phyloP scores from a whole-genome alignment of 768 basidiomycete species.

The Sarcomyxa edulis region DNA sequence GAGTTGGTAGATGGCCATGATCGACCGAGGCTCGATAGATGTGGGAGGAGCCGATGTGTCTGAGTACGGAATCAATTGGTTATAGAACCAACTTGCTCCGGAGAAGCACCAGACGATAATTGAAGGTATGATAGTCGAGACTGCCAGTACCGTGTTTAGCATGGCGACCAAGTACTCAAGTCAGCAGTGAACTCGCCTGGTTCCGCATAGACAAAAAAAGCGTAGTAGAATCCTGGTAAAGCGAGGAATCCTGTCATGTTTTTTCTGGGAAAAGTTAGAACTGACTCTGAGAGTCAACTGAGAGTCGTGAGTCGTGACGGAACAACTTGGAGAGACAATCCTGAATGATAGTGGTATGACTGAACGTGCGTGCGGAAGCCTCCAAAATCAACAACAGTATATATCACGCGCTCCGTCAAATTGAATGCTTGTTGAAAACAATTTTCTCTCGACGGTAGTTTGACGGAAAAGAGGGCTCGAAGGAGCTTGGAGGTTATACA shows the following conservation, averaged over 20 bases:
- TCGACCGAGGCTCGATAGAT: slow-evolving; percentile 36
- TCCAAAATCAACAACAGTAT: no score
- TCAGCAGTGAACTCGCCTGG: slow-evolving; percentile 31
- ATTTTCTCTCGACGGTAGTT: no score
- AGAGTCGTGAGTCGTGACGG: no score
- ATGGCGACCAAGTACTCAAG: neutral
- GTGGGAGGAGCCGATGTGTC: slow-evolving; percentile 19
- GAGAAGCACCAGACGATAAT: slow-evolving; percentile 44
- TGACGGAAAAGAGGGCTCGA: no score
- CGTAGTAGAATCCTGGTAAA: slow-evolving; percentile 50
- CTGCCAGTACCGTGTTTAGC: slow-evolving; percentile 20
- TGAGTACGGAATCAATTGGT: slow-evolving; percentile 44
- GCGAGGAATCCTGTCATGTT: slow-evolving; percentile 35
- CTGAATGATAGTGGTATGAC: no score
- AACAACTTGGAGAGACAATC: no score
- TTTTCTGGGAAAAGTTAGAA: neutral
- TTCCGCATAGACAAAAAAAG: slow-evolving; percentile 54
- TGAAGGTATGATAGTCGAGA: slow-evolving; percentile 45
- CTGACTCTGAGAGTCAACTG: neutral
- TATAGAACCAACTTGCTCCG: slow-evolving; percentile 56
- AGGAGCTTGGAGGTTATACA: no score
- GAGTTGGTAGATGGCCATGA: slow-evolving; percentile 58
- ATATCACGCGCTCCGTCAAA: no score
- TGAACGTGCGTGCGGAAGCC: no score
- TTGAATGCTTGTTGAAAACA: no score